Conservation (phyloP, 2,329 filamentous ascomycete species). For the Juglanconis oblonga region DNA sequence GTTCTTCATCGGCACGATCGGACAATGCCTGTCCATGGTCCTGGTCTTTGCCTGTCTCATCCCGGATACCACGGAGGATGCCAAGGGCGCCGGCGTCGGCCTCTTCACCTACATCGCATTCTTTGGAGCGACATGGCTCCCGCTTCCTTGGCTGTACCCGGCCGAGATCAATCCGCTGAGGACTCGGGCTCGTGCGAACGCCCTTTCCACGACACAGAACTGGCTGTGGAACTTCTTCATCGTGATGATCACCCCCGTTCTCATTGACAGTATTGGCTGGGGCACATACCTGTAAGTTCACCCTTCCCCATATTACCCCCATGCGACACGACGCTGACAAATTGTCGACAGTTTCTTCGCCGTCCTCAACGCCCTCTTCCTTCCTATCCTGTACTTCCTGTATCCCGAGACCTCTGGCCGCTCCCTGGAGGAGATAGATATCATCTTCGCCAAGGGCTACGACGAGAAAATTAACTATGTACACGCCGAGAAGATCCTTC, state of each 20-base stretch:
- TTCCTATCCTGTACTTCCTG: constrained; percentile 49
- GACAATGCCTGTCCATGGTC: constrained; percentile 56
- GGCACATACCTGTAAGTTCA: constrained; percentile 16
- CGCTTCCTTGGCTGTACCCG: constrained; percentile 59
- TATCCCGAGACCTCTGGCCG: constrained; percentile 46
- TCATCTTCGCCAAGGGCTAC: constrained; percentile 26
- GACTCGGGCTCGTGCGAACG: constrained; percentile 44
- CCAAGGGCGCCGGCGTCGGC: constrained; percentile 66
- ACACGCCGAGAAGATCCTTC: constrained; percentile 12
- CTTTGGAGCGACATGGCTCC: constrained; percentile 64
- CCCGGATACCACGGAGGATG: constrained; percentile 58
- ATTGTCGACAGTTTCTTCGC: constrained; percentile 41
- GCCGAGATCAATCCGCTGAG: constrained; percentile 52
- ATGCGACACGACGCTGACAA: background rate
- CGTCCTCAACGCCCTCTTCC: constrained; percentile 48
- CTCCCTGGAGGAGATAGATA: constrained; percentile 61
- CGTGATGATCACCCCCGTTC: constrained; percentile 63
- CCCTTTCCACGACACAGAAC: constrained; percentile 59
- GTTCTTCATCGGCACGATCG: constrained; percentile 41
- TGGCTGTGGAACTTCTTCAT: constrained; percentile 51
- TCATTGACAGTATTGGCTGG: constrained; percentile 57
- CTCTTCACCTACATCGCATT: constrained; percentile 69
- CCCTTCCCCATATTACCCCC: background rate
- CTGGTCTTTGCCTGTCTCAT: constrained; percentile 62
- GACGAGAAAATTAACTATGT: constrained; percentile 15